A percentile compares a stretch with the other conserved stretches of the same genome.
phyloP scores from a whole-genome alignment of 805 yeast species.

The Candida hungchunana region DNA sequence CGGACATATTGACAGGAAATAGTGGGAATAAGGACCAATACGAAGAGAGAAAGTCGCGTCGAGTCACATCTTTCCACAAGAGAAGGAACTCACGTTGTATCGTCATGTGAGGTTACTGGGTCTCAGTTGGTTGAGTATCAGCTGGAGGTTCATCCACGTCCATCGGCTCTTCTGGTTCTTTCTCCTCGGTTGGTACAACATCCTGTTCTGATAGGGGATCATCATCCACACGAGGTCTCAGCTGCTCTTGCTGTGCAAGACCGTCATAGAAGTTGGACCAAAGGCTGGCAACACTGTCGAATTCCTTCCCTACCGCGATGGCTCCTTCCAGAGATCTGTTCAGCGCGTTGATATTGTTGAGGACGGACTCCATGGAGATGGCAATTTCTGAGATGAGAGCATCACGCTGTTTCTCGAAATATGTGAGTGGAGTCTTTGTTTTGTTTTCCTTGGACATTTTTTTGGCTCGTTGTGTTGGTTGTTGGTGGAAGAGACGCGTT shows the following conservation, averaged over 20 bases:
- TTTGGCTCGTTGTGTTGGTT: no score
- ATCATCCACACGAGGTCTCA: constrained; percentile 9
- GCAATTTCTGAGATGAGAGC: constrained; percentile 53
- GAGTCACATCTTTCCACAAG: constrained; percentile 1
- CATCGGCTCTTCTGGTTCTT: constrained; percentile 1
- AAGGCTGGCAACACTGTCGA: constrained; percentile 62
- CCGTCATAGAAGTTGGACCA: constrained; percentile 70
- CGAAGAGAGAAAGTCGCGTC: not conserved
- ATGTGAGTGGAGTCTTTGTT: constrained; percentile 23
- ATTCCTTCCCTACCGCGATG: constrained; percentile 71
- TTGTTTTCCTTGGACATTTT: constrained; percentile 7
- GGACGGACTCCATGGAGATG: constrained; percentile 58
- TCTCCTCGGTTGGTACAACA: constrained; percentile 1
- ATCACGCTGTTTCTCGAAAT: constrained; percentile 59
- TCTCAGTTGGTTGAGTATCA: not conserved
- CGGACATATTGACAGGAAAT: not conserved
- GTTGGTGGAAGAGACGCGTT: no score
- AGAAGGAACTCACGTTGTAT: not conserved
- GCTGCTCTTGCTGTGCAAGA: constrained; percentile 28
- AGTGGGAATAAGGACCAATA: not conserved
- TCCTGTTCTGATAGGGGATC: not conserved
- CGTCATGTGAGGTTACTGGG: not conserved
- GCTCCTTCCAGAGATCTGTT: constrained; percentile 65
- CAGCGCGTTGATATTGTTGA: constrained; percentile 57
- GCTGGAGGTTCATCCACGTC: not conserved